A percentile compares a stretch with the other conserved stretches of the same genome.
phyloP scores from a whole-genome alignment of 805 yeast species.

The Wickerhamomyces xylosicus region DNA sequence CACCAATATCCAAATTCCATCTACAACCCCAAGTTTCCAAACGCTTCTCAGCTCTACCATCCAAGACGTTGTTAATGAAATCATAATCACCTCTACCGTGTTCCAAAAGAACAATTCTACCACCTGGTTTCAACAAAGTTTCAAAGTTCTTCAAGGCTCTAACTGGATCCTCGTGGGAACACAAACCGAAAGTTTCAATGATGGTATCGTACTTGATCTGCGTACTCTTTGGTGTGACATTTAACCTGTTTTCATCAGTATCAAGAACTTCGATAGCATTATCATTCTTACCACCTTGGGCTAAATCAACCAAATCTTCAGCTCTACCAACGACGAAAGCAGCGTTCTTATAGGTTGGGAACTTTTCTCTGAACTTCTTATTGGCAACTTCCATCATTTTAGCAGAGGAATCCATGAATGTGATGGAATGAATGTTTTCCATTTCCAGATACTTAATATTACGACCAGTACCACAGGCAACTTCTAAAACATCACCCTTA shows the following conservation, averaged over 20 bases:
- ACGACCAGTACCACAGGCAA: slow-evolving; percentile 94
- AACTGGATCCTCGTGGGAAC: slow-evolving; percentile 93
- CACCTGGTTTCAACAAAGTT: slow-evolving; percentile 72
- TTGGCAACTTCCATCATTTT: slow-evolving; percentile 79
- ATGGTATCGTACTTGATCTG: slow-evolving; percentile 77
- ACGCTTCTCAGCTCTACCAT: slow-evolving; percentile 73
- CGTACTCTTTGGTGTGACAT: slow-evolving; percentile 16
- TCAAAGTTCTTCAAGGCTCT: slow-evolving; percentile 68
- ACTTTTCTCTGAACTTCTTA: slow-evolving; percentile 57
- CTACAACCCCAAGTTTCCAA: slow-evolving; percentile 93
- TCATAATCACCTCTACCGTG: slow-evolving; percentile 86
- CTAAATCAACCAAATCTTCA: slow-evolving; percentile 60
- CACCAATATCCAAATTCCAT: slow-evolving; percentile 94
- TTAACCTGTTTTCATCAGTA: slow-evolving; percentile 16
- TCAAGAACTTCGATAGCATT: slow-evolving; percentile 13
- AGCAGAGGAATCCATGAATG: slow-evolving; percentile 76
- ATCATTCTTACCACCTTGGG: slow-evolving; percentile 23
- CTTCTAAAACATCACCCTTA: slow-evolving; percentile 86
- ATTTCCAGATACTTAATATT: slow-evolving; percentile 69
- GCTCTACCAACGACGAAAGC: slow-evolving; percentile 89
- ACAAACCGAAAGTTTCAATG: slow-evolving; percentile 87
- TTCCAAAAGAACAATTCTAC: slow-evolving; percentile 78
- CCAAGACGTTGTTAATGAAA: slow-evolving; percentile 69
- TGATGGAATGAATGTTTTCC: slow-evolving; percentile 53
- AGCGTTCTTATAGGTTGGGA: slow-evolving; percentile 59